phyloP scores from a whole-genome alignment of 257 asterid species.

The Gynochthodes officinalis region DNA sequence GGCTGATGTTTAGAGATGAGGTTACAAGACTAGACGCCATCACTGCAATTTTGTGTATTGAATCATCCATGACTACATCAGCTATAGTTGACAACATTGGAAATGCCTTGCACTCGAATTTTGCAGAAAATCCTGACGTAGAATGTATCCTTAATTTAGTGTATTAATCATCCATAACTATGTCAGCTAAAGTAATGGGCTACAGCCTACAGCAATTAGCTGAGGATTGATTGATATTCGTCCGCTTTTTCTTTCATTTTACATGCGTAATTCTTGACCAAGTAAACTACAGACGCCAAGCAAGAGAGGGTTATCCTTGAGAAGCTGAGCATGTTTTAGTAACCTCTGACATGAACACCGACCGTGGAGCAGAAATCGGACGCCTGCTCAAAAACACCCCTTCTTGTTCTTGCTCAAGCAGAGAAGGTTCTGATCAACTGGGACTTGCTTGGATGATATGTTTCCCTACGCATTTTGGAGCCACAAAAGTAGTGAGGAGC shows the following conservation, averaged over 20 bases:
- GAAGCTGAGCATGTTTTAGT: constrained; percentile 70
- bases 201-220: not conserved
- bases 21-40: constrained; percentile 89
- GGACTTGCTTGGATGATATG: no score
- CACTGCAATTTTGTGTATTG: constrained; percentile 87
- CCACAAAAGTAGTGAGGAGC: not conserved
- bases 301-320: constrained; percentile 77
- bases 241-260: not conserved
- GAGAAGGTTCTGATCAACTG: not conserved
- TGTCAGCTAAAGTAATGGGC: not conserved
- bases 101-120: constrained; percentile 89
- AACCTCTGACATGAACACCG: constrained; percentile 28
- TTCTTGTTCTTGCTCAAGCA: not conserved
- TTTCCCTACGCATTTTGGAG: not conserved
- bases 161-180: not conserved
- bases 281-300: constrained; percentile 54
- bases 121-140: constrained; percentile 80
- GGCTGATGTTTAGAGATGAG: constrained; percentile 93
- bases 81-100: constrained; percentile 93
- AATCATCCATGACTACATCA: constrained; percentile 91
- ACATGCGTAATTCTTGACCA: constrained; percentile 45
- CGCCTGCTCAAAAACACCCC: not conserved
- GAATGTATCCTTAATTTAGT: constrained; percentile 99
- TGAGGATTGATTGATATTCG: not conserved
- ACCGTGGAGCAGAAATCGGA: not conserved